Conservation (phyloP, 176 grass and related monocot species). For the Zoysia japonica region DNA sequence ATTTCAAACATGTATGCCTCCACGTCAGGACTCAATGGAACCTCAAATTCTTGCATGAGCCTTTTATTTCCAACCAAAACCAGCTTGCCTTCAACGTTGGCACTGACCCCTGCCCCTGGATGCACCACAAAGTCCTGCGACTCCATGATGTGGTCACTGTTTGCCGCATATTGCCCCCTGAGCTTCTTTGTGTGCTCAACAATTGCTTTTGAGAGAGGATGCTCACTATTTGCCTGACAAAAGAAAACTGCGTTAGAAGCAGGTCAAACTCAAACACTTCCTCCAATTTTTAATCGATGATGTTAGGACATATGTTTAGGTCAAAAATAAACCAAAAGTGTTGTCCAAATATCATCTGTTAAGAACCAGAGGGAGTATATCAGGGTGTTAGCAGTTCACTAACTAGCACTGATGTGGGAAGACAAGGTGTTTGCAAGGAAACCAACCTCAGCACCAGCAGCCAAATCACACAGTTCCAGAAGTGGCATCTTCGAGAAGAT, state of each 20-base stretch:
- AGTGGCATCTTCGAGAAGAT: constrained; percentile 75
- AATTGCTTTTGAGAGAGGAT: constrained; percentile 91
- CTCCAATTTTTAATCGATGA: no score
- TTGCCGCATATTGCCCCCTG: constrained; percentile 68
- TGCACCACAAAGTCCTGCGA: constrained; percentile 88
- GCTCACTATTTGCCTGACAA: constrained; percentile 83
- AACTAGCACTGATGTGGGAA: constrained; percentile 17
- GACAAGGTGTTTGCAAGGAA: background rate
- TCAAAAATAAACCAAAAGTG: no score
- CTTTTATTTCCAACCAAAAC: constrained; percentile 93
- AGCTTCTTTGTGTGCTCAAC: constrained; percentile 82
- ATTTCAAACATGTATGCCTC: constrained; percentile 67
- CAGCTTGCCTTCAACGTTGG: constrained; percentile 60
- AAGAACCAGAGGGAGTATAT: background rate
- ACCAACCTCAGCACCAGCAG: constrained; percentile 88
- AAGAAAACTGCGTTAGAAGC: constrained; percentile 23
- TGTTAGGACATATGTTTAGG: no score
- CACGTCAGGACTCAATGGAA: constrained; percentile 55
- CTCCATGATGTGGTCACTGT: constrained; percentile 60
- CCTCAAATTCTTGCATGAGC: constrained; percentile 78
- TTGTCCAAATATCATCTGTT: no score
- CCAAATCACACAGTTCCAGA: constrained; percentile 77
- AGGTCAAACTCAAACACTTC: background rate
- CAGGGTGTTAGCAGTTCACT: background rate
- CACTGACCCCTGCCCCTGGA: constrained; percentile 82